phyloP scores from a whole-genome alignment of 2,329 filamentous ascomycete species.

The Pyricularia pennisetigena region DNA sequence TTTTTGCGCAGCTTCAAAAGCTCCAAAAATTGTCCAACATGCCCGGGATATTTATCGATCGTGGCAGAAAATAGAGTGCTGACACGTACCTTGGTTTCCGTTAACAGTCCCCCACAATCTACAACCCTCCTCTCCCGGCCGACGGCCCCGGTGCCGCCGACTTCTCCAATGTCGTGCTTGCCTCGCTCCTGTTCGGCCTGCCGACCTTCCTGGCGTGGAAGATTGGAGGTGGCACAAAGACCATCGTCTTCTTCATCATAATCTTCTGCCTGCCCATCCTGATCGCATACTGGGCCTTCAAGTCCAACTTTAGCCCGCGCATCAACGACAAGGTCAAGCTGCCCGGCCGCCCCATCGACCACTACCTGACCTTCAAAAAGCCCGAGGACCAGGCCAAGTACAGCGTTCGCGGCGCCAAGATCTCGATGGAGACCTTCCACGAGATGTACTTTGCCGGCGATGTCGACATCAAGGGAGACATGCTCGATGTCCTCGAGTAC shows the following conservation, averaged over 20 bases:
- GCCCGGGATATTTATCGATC: no score
- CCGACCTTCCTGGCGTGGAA: constrained; percentile 78
- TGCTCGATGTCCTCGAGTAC: constrained; percentile 82
- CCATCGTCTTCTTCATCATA: constrained; percentile 75
- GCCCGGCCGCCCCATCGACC: constrained; percentile 78
- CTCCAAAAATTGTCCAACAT: no score
- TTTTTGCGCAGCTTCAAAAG: background rate
- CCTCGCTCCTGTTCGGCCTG: constrained; percentile 57
- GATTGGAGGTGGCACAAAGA: constrained; percentile 76
- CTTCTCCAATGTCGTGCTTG: constrained; percentile 77
- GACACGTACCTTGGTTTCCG: background rate
- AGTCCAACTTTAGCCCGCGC: constrained; percentile 74
- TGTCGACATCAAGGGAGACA: constrained; percentile 92
- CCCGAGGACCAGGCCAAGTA: constrained; percentile 54
- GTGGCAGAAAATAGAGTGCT: background rate
- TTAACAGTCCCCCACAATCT: constrained; percentile 76
- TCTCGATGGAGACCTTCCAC: constrained; percentile 87
- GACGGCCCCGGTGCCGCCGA: constrained; percentile 74
- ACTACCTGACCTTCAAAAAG: constrained; percentile 79
- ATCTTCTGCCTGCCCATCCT: constrained; percentile 73
- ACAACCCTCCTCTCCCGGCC: constrained; percentile 88
- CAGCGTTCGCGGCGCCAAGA: constrained; percentile 61
- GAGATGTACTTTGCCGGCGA: constrained; percentile 97
- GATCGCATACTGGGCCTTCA: constrained; percentile 69
- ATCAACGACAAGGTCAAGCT: constrained; percentile 86